Evolutionary conservation across 345 rosid species (phyloP).

Genomic region (Laguncularia racemosa): DNA sequence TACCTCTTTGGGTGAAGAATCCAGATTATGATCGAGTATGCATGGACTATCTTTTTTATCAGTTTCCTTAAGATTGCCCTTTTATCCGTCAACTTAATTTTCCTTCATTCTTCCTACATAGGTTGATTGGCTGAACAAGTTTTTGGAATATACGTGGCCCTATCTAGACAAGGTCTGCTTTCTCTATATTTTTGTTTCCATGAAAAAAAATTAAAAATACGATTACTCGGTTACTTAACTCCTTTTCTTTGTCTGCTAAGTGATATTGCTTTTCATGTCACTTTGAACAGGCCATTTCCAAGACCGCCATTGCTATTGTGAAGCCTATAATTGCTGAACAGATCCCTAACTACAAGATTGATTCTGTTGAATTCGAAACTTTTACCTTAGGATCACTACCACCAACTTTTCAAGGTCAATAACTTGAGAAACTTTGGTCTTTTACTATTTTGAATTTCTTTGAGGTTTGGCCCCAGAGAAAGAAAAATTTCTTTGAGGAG

Average conservation of each 20-base stretch:
- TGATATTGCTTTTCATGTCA: conserved; percentile 2
- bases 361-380: conserved; percentile 74
- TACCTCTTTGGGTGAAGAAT: conserved; percentile 90
- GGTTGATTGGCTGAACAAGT: conserved; percentile 92
- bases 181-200: conserved; percentile 3
- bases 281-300: conserved; percentile 67
- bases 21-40: conserved; percentile 93
- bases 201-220: background rate
- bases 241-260: conserved; percentile 1
- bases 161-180: conserved; percentile 79
- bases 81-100: background rate
- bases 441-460: background rate
- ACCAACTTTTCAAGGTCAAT: conserved; percentile 79
- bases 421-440: background rate
- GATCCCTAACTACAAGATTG: conserved; percentile 87
- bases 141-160: conserved; percentile 84
- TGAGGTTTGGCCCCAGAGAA: no score
- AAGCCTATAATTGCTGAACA: conserved; percentile 87
- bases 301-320: conserved; percentile 59
- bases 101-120: conserved; percentile 12
- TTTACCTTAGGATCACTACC: conserved; percentile 89
- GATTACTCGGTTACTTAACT: background rate
- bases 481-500: background rate
- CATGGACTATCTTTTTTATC: conserved; percentile 3
- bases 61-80: conserved; percentile 5